Evolutionary conservation across 371 early-diverging fungal species (phyloP).

Genomic region (Gilbertella persicaria): DNA sequence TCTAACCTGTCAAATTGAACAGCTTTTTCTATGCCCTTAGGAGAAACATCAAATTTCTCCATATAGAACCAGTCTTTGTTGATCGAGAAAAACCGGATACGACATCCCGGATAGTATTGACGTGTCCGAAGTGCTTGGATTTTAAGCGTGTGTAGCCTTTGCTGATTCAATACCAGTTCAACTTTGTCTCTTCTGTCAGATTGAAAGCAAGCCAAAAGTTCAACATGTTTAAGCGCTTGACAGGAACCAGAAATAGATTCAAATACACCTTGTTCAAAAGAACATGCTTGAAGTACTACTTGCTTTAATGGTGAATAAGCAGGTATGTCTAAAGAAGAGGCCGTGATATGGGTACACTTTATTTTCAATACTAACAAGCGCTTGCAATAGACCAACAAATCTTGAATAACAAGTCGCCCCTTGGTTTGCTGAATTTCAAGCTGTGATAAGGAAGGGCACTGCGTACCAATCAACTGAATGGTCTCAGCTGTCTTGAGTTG

Average conservation of each 20-base stretch:
- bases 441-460: conserved; percentile 6
- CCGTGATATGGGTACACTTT: conserved; percentile 7
- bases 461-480: conserved; percentile 8
- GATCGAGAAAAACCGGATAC: conserved; percentile 16
- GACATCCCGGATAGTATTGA: conserved; percentile 17
- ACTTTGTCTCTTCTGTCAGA: conserved; percentile 19
- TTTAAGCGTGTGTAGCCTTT: conserved; percentile 5
- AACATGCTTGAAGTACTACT: conserved; percentile 11
- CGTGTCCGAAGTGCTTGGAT: conserved; percentile 22
- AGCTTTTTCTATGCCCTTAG: conserved; percentile 19
- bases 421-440: conserved; percentile 18
- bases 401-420: conserved; percentile 4
- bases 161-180: conserved; percentile 1
- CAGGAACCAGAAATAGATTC: conserved; percentile 2
- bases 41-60: conserved; percentile 14
- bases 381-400: conserved; percentile 7
- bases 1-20: conserved; percentile 7
- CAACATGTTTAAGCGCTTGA: conserved; percentile 10
- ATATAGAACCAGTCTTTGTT: conserved; percentile 16
- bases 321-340: background rate
- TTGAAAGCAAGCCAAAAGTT: conserved; percentile 14
- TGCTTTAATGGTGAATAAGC: conserved; percentile 8
- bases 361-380: conserved; percentile 3
- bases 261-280: conserved; percentile 16
- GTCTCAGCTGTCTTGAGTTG: conserved; percentile 8